Percentiles rank a stretch among this genome's conserved stretches.
Evolutionary conservation across 23 red algal species (phyloP).

Genomic region (Gracilaria domingensis): DNA sequence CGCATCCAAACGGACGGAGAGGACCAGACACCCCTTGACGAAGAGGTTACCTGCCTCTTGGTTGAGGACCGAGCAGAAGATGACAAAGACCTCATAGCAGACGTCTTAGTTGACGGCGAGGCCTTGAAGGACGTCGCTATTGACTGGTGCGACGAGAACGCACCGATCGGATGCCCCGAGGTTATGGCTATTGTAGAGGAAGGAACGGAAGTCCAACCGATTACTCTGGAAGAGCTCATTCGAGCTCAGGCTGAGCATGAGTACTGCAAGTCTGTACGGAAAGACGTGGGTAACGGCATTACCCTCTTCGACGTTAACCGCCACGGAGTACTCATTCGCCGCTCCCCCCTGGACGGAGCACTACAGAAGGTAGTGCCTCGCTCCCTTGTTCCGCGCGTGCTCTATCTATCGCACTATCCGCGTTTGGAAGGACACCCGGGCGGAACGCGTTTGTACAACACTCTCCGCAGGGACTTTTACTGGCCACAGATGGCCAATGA

Average conservation of each 20-base stretch:
- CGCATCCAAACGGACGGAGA: constrained; percentile 24
- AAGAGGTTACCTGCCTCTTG: constrained; percentile 24
- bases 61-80: not conserved
- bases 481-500: constrained; percentile 51
- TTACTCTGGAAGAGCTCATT: constrained; percentile 20
- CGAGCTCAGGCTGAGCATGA: constrained; percentile 22
- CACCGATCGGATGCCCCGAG: not conserved
- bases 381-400: not conserved
- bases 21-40: not conserved
- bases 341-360: not conserved
- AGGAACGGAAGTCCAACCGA: not conserved
- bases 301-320: constrained; percentile 9
- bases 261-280: constrained; percentile 17
- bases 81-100: not conserved
- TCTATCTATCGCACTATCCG: constrained; percentile 34
- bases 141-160: not conserved
- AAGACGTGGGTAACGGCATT: not conserved
- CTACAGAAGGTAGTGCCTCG: not conserved
- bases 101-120: not conserved
- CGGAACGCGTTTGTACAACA: constrained; percentile 33
- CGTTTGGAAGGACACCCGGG: constrained; percentile 31
- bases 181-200: not conserved
- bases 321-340: not conserved
- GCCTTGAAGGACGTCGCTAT: not conserved
- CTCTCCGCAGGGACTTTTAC: constrained; percentile 13